These are phyloP conservation scores for Spathaspora passalidarum DNA, from an alignment of 805 yeast species.

Conservation along the genomic window DNA sequence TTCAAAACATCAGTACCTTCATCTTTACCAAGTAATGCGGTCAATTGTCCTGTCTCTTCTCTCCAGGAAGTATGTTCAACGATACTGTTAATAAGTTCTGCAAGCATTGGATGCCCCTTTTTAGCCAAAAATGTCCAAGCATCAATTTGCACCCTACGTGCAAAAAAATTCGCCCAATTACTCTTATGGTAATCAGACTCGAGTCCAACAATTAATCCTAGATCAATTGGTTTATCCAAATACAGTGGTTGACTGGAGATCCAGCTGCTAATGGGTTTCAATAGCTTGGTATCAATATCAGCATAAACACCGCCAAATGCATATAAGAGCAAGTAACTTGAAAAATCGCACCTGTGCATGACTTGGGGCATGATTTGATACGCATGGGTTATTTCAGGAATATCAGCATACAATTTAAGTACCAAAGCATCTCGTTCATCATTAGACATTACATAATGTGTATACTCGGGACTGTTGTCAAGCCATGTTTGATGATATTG, in stretches of 20 bases:
- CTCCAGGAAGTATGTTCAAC: constrained; percentile 69
- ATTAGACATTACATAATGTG: constrained; percentile 72
- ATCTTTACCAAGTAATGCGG: constrained; percentile 8
- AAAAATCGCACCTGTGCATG: constrained; percentile 88
- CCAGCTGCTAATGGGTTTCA: constrained; percentile 77
- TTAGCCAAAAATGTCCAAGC: constrained; percentile 97
- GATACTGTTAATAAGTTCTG: constrained; percentile 78
- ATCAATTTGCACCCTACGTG: constrained; percentile 89
- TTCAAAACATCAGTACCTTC: constrained; percentile 64
- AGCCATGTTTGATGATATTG: constrained; percentile 68
- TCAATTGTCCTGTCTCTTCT: constrained; percentile 44
- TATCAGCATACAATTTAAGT: constrained; percentile 57
- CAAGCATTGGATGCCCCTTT: constrained; percentile 84
- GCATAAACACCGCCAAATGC: constrained; percentile 94
- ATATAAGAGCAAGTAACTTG: constrained; percentile 77
- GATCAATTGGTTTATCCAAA: constrained; percentile 28
- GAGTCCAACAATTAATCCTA: constrained; percentile 84
- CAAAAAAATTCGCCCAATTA: constrained; percentile 64
- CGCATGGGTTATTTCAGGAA: constrained; percentile 76
- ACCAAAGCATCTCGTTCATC: constrained; percentile 65
- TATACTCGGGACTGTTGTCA: constrained; percentile 68
- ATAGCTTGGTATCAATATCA: constrained; percentile 79
- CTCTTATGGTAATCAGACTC: constrained; percentile 95
- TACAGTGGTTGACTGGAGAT: constrained; percentile 43
- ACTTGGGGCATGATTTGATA: constrained; percentile 73